Percentiles rank a stretch among this genome's conserved stretches.
Conservation (phyloP, 1,139 yeast species). For the Scheffersomyces quercinus region DNA sequence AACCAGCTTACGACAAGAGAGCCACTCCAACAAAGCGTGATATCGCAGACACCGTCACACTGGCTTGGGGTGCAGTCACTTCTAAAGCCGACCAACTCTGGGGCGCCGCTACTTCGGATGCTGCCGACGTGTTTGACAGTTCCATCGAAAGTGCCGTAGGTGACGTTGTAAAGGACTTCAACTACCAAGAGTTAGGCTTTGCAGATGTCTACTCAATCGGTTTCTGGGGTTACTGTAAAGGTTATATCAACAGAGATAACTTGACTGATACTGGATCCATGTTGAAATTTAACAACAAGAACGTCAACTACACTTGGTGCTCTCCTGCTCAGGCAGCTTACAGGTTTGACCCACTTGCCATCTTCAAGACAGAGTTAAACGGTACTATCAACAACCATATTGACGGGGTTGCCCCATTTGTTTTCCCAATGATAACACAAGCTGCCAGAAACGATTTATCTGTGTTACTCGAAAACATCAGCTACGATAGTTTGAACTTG, state of each 20-base stretch:
- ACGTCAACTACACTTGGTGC: constrained; percentile 55
- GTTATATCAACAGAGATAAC: constrained; percentile 26
- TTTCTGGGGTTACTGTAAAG: constrained; percentile 76
- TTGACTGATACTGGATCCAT: constrained; percentile 8
- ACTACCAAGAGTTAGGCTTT: constrained; percentile 44
- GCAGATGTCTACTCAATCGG: constrained; percentile 65
- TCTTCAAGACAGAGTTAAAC: constrained; percentile 46
- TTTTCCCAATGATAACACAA: constrained; percentile 15
- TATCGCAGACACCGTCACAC: not conserved
- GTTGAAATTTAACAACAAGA: constrained; percentile 30
- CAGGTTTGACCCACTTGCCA: constrained; percentile 51
- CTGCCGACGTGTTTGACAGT: not conserved
- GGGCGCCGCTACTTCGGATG: constrained; percentile 1
- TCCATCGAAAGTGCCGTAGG: constrained; percentile 37
- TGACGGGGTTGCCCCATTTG: constrained; percentile 21
- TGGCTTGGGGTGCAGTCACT: constrained; percentile 1
- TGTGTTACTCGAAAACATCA: constrained; percentile 30
- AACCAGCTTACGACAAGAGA: not conserved
- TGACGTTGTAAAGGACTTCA: constrained; percentile 13
- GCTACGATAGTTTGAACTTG: constrained; percentile 31
- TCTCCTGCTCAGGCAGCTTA: constrained; percentile 49
- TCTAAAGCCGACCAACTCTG: constrained; percentile 4
- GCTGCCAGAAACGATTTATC: constrained; percentile 25
- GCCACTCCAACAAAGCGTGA: not conserved
- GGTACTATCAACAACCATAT: constrained; percentile 26